Evolutionary conservation across 1,284 basidiomycete species (phyloP).

Genomic region (Tremellales sp.): DNA sequence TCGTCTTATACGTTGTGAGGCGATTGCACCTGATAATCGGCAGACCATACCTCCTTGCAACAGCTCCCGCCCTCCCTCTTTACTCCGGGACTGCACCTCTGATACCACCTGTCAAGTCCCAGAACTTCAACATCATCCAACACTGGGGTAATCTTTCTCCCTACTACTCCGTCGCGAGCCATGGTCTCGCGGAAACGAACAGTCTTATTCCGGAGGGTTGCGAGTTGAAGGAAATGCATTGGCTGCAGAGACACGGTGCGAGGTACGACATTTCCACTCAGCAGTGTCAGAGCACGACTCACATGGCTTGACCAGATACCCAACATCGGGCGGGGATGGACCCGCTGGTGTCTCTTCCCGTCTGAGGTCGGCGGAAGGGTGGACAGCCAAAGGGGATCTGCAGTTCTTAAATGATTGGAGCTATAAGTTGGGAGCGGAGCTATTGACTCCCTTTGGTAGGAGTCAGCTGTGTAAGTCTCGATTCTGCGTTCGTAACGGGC

Average conservation of each 20-base stretch:
- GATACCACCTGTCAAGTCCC: slow-evolving; percentile 44
- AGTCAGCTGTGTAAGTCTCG: slow-evolving; percentile 46
- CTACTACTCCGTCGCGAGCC: slow-evolving; percentile 48
- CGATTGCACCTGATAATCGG: slow-evolving; percentile 2
- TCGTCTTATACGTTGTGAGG: slow-evolving; percentile 2
- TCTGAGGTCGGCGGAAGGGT: slow-evolving; percentile 26
- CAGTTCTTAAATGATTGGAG: slow-evolving; percentile 52
- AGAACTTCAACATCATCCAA: slow-evolving; percentile 47
- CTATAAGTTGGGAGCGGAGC: slow-evolving; percentile 51
- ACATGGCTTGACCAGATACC: slow-evolving; percentile 30
- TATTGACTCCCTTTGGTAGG: slow-evolving; percentile 53
- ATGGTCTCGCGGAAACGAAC: slow-evolving; percentile 48
- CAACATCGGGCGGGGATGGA: slow-evolving; percentile 31
- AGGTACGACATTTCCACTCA: slow-evolving; percentile 31
- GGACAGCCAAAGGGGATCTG: slow-evolving; percentile 44
- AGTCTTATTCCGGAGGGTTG: slow-evolving; percentile 47
- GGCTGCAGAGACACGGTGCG: slow-evolving; percentile 51
- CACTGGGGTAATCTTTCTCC: slow-evolving; percentile 52
- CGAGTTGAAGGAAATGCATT: slow-evolving; percentile 46
- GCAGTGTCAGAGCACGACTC: not conserved
- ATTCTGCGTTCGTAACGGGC: not conserved
- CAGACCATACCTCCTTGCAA: slow-evolving; percentile 64
- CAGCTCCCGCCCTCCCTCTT: slow-evolving; percentile 69
- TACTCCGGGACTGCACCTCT: slow-evolving; percentile 67
- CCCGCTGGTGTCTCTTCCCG: slow-evolving; percentile 33